A percentile compares a stretch with the other conserved stretches of the same genome.
These are phyloP conservation scores for Pyrrhoderma noxium DNA, from an alignment of 1,284 basidiomycete genomes.

Conservation along the genomic window DNA sequence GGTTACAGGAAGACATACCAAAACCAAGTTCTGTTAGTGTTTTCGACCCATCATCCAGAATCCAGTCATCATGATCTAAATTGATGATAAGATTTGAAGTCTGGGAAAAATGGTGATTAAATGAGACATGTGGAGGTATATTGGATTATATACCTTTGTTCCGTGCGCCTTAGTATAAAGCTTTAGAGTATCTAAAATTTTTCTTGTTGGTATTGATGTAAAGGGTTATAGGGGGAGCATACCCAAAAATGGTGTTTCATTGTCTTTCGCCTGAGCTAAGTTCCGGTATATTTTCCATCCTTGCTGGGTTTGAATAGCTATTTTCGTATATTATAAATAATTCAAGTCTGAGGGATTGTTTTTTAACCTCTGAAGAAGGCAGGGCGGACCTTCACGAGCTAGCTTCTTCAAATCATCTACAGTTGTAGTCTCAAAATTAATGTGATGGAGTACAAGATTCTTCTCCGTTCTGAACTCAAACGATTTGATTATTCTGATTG, in stretches of 20 bases:
- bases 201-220: not conserved
- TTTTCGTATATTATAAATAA: conserved; percentile 5
- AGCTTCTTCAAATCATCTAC: conserved; percentile 71
- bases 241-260: conserved; percentile 3
- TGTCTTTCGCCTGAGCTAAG: conserved; percentile 26
- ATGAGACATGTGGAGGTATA: not conserved
- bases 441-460: conserved; percentile 74
- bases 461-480: conserved; percentile 91
- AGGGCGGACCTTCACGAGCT: conserved; percentile 49
- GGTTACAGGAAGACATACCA: conserved; percentile 42
- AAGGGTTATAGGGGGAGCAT: not conserved
- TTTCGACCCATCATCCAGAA: conserved; percentile 61
- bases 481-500: conserved; percentile 92
- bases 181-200: conserved; percentile 78
- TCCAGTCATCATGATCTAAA: conserved; percentile 90
- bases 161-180: conserved; percentile 93
- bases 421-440: conserved; percentile 76
- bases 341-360: not conserved
- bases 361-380: conserved; percentile 13
- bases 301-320: conserved; percentile 64
- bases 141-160: conserved; percentile 57
- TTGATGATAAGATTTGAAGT: conserved; percentile 95
- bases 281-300: conserved; percentile 86
- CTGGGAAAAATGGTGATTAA: conserved; percentile 33
- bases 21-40: conserved; percentile 64